Conservation (phyloP, 2,329 filamentous ascomycete genomes). For the Beauveria brongniartii region DNA sequence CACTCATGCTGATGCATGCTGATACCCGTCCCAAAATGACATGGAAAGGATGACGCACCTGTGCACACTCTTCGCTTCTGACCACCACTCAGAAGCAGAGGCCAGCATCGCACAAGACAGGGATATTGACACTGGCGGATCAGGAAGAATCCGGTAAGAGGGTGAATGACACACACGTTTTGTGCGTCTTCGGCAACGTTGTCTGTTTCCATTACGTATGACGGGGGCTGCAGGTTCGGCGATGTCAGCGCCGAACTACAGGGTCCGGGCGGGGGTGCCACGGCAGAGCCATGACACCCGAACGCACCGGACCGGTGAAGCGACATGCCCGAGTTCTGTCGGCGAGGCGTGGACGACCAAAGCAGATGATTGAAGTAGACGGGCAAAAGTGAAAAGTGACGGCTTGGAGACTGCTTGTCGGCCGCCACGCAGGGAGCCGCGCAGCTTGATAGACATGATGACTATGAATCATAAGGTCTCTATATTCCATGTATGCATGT, state of each 20-base stretch:
- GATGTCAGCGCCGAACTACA: not conserved
- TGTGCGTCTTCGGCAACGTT: not conserved
- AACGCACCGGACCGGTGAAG: not conserved
- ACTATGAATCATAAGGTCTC: no score
- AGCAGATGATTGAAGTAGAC: no score
- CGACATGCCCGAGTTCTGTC: not conserved
- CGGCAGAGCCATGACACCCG: not conserved
- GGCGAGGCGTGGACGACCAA: not conserved
- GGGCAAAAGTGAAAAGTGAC: no score
- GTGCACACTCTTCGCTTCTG: not conserved
- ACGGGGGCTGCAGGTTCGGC: conserved; percentile 1
- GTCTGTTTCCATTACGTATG: not conserved
- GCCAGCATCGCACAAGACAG: not conserved
- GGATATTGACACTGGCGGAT: not conserved
- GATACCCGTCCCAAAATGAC: not conserved
- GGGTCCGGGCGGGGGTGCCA: not conserved
- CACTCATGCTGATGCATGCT: not conserved
- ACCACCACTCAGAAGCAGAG: not conserved
- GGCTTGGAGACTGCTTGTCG: no score
- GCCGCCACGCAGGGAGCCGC: no score
- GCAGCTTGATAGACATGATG: no score
- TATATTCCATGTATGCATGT: no score
- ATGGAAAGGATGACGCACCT: no score
- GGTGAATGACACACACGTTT: not conserved
- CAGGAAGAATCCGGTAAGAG: not conserved